A percentile compares a stretch with the other conserved stretches of the same genome.
phyloP scores from a whole-genome alignment of 169 alveolate genomes.

The Babesia ovis region DNA sequence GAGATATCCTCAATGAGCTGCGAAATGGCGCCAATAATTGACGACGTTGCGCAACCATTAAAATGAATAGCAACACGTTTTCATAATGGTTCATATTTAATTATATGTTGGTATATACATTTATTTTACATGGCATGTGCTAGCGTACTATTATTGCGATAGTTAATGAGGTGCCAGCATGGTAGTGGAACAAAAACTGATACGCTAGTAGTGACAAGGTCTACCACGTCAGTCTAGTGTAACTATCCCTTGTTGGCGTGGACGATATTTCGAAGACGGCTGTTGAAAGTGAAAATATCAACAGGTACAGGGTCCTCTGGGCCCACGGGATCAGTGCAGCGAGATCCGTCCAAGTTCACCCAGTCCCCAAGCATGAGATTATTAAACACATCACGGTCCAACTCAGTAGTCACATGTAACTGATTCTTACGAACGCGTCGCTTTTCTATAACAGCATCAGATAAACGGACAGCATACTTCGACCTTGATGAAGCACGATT shows the following conservation, averaged over 20 bases:
- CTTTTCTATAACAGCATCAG: constrained; percentile 44
- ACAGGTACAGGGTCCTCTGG: constrained; percentile 70
- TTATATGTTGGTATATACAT: neutral
- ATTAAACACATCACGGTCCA: constrained; percentile 73
- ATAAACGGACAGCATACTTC: constrained; percentile 72
- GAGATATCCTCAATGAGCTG: constrained; percentile 51
- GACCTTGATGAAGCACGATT: constrained; percentile 77
- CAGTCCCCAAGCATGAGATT: constrained; percentile 59
- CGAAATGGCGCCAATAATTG: neutral
- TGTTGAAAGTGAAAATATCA: constrained; percentile 74
- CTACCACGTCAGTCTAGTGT: too few relatives aligned
- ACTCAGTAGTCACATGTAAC: constrained; percentile 68
- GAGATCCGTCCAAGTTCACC: constrained; percentile 66
- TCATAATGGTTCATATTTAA: neutral
- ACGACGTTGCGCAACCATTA: neutral
- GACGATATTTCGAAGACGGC: constrained; percentile 64
- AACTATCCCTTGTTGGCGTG: constrained; percentile 15
- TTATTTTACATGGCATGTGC: neutral
- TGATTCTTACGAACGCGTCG: constrained; percentile 66
- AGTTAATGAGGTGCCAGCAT: too few relatives aligned
- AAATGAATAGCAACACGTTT: neutral
- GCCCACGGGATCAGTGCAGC: constrained; percentile 58
- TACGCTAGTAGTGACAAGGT: neutral
- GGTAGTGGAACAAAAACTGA: too few relatives aligned
- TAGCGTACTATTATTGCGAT: too few relatives aligned